phyloP scores from a whole-genome alignment of 768 basidiomycete species.

The Collybiopsis confluens region DNA sequence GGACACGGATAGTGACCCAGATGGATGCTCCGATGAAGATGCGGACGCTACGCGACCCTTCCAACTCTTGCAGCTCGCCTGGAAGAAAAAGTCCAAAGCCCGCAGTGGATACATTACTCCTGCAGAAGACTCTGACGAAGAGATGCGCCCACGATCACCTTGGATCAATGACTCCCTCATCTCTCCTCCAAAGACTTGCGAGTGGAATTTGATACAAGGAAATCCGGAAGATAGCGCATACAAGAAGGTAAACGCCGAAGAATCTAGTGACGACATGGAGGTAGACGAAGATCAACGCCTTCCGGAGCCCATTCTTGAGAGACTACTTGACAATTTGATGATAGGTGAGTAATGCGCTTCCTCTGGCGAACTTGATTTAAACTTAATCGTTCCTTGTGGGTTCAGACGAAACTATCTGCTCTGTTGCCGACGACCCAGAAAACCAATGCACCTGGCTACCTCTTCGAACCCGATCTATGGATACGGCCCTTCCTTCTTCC shows the following conservation, averaged over 20 bases:
- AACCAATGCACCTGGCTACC: background rate
- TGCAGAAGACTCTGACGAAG: conserved; percentile 6
- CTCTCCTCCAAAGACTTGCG: conserved; percentile 17
- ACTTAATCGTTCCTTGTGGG: background rate
- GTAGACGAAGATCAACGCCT: conserved; percentile 18
- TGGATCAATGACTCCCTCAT: conserved; percentile 22
- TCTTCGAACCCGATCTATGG: conserved; percentile 8
- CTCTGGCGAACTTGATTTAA: background rate
- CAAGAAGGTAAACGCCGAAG: conserved; percentile 3
- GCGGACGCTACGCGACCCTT: background rate
- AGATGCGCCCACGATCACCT: conserved; percentile 13
- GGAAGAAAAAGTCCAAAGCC: background rate
- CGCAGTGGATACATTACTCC: conserved; percentile 11
- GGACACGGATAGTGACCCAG: conserved; percentile 3
- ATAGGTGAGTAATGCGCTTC: conserved; percentile 8
- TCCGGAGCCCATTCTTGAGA: conserved; percentile 15
- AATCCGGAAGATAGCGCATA: conserved; percentile 10
- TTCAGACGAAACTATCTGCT: background rate
- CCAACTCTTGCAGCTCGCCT: background rate
- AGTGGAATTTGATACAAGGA: conserved; percentile 12
- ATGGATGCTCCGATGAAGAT: conserved; percentile 2
- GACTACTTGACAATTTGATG: conserved; percentile 17
- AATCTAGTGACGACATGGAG: background rate
- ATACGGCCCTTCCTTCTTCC: background rate
- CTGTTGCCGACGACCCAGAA: background rate